Percentiles rank a stretch among this genome's conserved stretches.
phyloP scores from a whole-genome alignment of 352 stramenopile species.

The Phytophthora tubulina region DNA sequence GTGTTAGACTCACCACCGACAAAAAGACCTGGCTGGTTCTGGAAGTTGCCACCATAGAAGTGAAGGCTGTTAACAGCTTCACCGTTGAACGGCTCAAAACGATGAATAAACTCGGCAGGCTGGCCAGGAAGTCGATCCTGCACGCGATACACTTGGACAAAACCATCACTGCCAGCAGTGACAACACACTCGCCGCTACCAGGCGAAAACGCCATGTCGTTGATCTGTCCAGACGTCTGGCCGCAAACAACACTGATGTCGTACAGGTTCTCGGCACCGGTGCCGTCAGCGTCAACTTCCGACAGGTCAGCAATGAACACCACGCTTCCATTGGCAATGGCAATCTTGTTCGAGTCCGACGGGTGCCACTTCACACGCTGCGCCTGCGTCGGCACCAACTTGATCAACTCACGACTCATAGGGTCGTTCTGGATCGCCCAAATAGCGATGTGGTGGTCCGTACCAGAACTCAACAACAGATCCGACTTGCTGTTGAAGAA shows the following conservation, averaged over 20 bases:
- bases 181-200: constrained; percentile 63
- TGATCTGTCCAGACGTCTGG: constrained; percentile 76
- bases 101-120: constrained; percentile 72
- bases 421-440: constrained; percentile 75
- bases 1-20: constrained; percentile 78
- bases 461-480: constrained; percentile 71
- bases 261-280: constrained; percentile 66
- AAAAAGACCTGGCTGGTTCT: constrained; percentile 60
- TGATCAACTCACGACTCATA: constrained; percentile 76
- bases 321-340: constrained; percentile 69
- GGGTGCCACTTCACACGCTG: constrained; percentile 88
- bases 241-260: constrained; percentile 76
- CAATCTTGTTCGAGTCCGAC: constrained; percentile 77
- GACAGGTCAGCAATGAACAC: constrained; percentile 75
- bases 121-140: constrained; percentile 56
- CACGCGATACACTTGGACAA: constrained; percentile 85
- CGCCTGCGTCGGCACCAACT: constrained; percentile 61
- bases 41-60: constrained; percentile 67
- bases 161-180: constrained; percentile 76
- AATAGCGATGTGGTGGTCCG: constrained; percentile 79
- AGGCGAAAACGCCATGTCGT: constrained; percentile 81
- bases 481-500: constrained; percentile 84
- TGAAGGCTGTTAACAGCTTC: constrained; percentile 75
- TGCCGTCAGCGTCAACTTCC: constrained; percentile 48
- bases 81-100: constrained; percentile 83